phyloP scores from a whole-genome alignment of 2,329 filamentous ascomycete species.

The Phialemonium atrogriseum region DNA sequence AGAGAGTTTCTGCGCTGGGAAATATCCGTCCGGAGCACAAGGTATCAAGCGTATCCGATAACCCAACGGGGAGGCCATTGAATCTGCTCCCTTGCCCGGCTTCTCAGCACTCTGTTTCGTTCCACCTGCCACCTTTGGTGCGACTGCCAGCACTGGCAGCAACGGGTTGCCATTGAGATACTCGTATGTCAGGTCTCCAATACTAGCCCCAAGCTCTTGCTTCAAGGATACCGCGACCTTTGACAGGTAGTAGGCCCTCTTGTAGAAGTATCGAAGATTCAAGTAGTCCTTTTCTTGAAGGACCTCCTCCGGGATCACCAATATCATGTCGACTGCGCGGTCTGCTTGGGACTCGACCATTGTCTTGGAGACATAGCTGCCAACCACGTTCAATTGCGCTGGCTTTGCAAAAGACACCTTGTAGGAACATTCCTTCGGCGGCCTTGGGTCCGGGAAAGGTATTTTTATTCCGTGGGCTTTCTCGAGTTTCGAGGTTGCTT shows the following conservation, averaged over 20 bases:
- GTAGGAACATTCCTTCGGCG: slow-evolving; percentile 68
- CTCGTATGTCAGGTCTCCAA: slow-evolving; percentile 56
- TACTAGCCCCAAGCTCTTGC: slow-evolving; percentile 40
- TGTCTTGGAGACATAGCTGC: slow-evolving; percentile 74
- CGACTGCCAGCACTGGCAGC: slow-evolving; percentile 55
- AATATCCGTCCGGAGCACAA: slow-evolving; percentile 59
- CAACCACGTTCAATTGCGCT: slow-evolving; percentile 73
- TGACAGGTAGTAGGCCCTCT: slow-evolving; percentile 84
- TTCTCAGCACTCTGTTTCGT: slow-evolving; percentile 17
- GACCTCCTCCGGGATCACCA: slow-evolving; percentile 71
- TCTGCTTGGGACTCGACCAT: slow-evolving; percentile 55
- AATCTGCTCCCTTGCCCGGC: slow-evolving; percentile 5
- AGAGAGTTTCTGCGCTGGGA: slow-evolving; percentile 62
- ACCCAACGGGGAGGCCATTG: slow-evolving; percentile 28
- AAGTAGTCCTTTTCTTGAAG: slow-evolving; percentile 95
- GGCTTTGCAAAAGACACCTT: slow-evolving; percentile 74
- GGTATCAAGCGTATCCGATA: slow-evolving; percentile 70
- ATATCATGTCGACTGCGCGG: slow-evolving; percentile 69
- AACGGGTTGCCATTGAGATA: slow-evolving; percentile 66
- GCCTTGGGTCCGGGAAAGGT: slow-evolving; percentile 77
- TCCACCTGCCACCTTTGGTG: slow-evolving; percentile 21
- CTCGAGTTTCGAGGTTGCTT: slow-evolving; percentile 61
- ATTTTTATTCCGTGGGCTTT: slow-evolving; percentile 61
- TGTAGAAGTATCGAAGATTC: slow-evolving; percentile 90
- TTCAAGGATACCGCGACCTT: slow-evolving; percentile 67